phyloP scores from a whole-genome alignment of 106 monocot genomes.

The Narthecium ossifragum region DNA sequence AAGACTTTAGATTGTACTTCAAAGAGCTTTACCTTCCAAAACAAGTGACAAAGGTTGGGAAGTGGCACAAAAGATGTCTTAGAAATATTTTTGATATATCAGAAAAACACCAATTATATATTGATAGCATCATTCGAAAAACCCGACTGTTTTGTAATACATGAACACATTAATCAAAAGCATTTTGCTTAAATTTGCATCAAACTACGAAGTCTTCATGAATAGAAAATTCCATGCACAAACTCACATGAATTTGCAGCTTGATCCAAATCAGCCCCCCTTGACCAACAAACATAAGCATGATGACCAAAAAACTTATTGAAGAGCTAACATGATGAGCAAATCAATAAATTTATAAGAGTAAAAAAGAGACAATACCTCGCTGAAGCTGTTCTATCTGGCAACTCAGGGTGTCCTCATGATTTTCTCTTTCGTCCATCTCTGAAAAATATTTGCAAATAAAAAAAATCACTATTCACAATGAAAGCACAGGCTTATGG shows the following conservation, averaged over 20 bases:
- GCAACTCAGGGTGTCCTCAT: conserved; percentile 22
- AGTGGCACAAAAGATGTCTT: no score
- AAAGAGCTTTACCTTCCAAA: no score
- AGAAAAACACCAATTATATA: no score
- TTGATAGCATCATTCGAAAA: no score
- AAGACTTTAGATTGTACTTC: no score
- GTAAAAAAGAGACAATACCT: conserved; percentile 25
- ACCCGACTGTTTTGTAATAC: no score
- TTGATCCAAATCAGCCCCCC: background rate
- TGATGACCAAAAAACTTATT: background rate
- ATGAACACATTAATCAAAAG: no score
- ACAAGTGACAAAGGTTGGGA: no score
- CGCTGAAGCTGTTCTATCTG: conserved; percentile 49
- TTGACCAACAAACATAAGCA: background rate
- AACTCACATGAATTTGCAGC: background rate
- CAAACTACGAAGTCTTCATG: no score
- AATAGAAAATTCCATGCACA: background rate
- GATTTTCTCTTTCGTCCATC: conserved; percentile 37
- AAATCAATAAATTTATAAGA: background rate
- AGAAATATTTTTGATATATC: no score
- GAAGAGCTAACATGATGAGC: background rate
- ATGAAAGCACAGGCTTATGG: no score
- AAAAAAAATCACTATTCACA: background rate
- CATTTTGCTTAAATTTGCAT: background rate
- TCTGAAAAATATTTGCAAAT: conserved; percentile 1